Evolutionary conservation across 805 yeast species (phyloP), one percentile per base, ranked within the genome.

Genomic region (Saturnispora bothae): DNA sequence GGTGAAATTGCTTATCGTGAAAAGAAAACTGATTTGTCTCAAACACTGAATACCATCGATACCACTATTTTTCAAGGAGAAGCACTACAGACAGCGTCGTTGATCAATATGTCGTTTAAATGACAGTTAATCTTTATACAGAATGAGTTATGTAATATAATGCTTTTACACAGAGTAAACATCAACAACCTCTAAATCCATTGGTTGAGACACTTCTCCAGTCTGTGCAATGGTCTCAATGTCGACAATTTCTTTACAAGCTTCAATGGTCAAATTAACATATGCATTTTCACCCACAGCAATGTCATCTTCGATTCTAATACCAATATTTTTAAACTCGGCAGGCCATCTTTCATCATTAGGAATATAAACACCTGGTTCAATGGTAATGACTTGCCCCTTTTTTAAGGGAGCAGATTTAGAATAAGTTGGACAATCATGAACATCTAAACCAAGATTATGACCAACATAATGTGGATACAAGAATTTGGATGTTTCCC

Each of bases 381-480:
- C 99, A 18, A 94, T 76, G 2, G 99, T 92, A 34, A 92, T 66
- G 4, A 89, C 96, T 54, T 85, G 94, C 17, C 88, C 88, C 16
- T 65, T 63, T 33, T 59, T 60, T 33, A 92, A 55, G 23, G 62
- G 61, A 17, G 68, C 65, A 39, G 63, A 64, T 45, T 85, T 67
- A 3, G 89, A 70, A 28, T 66, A 68, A 3, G 66, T 57, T 4
- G 94, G 94, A 27, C 76, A 66, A 53, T 84, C 95, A 59, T 84
- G 95, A 19, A 88, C 82, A 51, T 88, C 98, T 26, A 92, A 62
- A 0, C 99, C 99, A 28, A 92, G 64, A 52, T 92, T 86, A 57
- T 92, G 99, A 5, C 98, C 98, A 48, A 92, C 78, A 54, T 83
- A 86, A 57, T 92, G 99, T 0, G 97, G 97, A 53, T 88, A 92